These are phyloP conservation scores for Avena insularis DNA, from an alignment of 176 grass and related monocot species.

Conservation along the genomic window DNA sequence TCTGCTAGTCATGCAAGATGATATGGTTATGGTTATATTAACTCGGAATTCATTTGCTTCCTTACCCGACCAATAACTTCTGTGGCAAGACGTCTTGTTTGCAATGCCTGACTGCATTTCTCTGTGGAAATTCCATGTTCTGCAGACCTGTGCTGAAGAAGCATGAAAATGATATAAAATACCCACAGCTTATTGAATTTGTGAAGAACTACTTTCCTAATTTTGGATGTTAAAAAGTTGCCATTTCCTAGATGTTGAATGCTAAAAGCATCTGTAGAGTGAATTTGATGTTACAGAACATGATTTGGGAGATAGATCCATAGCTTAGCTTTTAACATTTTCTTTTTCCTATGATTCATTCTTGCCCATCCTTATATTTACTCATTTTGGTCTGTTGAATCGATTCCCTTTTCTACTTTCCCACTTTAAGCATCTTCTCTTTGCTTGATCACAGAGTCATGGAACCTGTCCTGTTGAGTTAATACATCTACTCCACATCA, in stretches of 20 bases:
- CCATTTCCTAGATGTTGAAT: background rate
- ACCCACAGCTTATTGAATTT: background rate
- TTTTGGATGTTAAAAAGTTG: background rate
- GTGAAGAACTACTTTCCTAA: background rate
- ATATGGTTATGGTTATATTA: background rate
- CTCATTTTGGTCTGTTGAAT: conserved; percentile 45
- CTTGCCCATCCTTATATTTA: conserved; percentile 10
- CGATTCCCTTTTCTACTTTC: conserved; percentile 34
- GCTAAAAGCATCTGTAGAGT: background rate
- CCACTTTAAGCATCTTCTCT: conserved; percentile 74
- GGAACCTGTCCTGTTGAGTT: conserved; percentile 52
- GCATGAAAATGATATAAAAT: background rate
- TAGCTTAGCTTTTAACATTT: conserved; percentile 32
- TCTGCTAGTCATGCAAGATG: background rate
- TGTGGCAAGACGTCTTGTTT: background rate
- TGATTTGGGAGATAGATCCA: conserved; percentile 10
- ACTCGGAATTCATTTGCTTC: background rate
- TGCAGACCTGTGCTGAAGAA: background rate
- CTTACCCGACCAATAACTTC: background rate
- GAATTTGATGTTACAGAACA: conserved; percentile 23
- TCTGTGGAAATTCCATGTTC: conserved; percentile 13
- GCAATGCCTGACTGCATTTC: background rate
- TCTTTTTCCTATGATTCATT: conserved; percentile 25
- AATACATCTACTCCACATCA: conserved; percentile 18
- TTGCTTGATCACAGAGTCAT: conserved; percentile 70